These are phyloP conservation scores for Ehretia macrophylla DNA, from an alignment of 257 asterid genomes.

Conservation along the genomic window DNA sequence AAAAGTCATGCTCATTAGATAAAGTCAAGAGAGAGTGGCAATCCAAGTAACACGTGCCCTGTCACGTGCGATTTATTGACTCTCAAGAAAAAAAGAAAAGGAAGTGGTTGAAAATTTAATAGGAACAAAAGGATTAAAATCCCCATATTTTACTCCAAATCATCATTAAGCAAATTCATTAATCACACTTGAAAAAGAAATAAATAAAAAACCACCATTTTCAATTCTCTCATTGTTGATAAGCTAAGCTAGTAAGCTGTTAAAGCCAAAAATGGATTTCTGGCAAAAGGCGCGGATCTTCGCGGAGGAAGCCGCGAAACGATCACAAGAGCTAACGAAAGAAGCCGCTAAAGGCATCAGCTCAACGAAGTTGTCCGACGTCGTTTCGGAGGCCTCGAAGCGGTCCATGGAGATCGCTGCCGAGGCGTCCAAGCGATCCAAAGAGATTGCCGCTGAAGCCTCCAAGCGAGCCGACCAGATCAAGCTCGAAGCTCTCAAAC, in stretches of 20 bases:
- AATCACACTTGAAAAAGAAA: background rate
- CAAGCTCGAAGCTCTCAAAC: slow-evolving; percentile 60
- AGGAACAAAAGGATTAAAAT: too few relatives aligned
- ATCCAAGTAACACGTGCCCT: too few relatives aligned
- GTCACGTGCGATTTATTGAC: too few relatives aligned
- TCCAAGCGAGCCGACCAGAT: slow-evolving; percentile 57
- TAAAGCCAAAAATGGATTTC: slow-evolving; percentile 51
- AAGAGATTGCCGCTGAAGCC: slow-evolving; percentile 52
- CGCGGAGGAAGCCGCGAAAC: slow-evolving; percentile 89
- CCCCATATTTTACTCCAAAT: too few relatives aligned
- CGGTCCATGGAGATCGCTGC: slow-evolving; percentile 69
- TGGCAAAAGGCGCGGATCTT: slow-evolving; percentile 79
- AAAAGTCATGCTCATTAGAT: too few relatives aligned
- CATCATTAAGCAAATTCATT: background rate
- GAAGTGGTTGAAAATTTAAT: too few relatives aligned
- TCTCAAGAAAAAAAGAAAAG: too few relatives aligned
- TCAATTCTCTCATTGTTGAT: background rate
- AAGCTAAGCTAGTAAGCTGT: background rate
- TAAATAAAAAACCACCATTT: too few relatives aligned
- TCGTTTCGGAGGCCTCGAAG: slow-evolving; percentile 72
- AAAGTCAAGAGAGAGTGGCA: too few relatives aligned
- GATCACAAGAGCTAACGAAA: slow-evolving; percentile 66
- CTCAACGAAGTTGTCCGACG: slow-evolving; percentile 63
- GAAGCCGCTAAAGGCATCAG: slow-evolving; percentile 37
- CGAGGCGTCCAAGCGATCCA: slow-evolving; percentile 36